Percentiles rank a stretch among this genome's conserved stretches.
Conservation (phyloP, 225 moss, liverwort and hornwort species). For the Thuidium tamariscinum region DNA sequence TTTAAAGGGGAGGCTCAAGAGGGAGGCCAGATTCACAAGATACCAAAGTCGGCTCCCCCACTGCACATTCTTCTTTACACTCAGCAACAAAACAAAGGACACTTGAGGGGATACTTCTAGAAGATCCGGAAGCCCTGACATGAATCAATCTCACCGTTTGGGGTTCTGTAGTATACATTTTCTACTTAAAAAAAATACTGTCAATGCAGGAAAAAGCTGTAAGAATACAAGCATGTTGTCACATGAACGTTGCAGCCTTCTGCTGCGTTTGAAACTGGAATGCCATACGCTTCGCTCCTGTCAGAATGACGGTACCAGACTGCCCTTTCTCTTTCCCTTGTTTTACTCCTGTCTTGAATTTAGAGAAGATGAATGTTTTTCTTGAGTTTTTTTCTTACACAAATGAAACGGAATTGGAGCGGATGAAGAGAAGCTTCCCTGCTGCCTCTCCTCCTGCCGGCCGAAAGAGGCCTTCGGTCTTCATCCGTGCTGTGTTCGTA, state of each 20-base stretch:
- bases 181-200: background rate
- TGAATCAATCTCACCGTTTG: background rate
- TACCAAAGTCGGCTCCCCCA: background rate
- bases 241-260: conserved; percentile 9
- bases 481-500: too few species aligned
- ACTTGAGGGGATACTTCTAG: conserved; percentile 3
- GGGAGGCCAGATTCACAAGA: background rate
- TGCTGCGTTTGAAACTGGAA: background rate
- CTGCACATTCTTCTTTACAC: background rate
- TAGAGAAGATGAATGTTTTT: background rate
- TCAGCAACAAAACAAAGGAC: conserved; percentile 7
- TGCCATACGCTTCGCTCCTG: background rate
- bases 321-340: background rate
- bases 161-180: background rate
- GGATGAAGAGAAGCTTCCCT: too few species aligned
- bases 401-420: too few species aligned
- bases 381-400: too few species aligned
- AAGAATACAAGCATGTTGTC: background rate
- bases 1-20: background rate
- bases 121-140: conserved; percentile 5
- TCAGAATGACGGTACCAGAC: background rate
- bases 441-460: too few species aligned
- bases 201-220: background rate
- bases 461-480: too few species aligned
- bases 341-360: background rate